A percentile compares a stretch with the other conserved stretches of the same genome.
Evolutionary conservation across 805 yeast species (phyloP).

Genomic region (Starmera quercuum): DNA sequence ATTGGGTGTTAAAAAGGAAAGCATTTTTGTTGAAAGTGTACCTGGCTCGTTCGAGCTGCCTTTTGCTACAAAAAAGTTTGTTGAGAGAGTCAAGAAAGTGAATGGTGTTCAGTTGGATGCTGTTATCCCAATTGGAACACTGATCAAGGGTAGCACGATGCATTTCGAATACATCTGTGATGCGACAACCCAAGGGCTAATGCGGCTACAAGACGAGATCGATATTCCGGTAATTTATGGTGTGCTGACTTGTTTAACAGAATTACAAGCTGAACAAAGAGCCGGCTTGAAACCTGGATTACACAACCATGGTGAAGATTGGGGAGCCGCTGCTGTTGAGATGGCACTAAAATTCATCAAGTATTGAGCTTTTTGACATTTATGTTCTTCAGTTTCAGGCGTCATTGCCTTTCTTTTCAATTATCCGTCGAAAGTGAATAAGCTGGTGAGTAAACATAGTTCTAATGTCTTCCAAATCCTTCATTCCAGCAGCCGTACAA

Average conservation of each 20-base stretch:
- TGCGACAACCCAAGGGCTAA: slow-evolving; percentile 74
- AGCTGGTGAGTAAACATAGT: background rate
- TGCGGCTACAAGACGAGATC: slow-evolving; percentile 68
- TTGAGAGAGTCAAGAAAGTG: slow-evolving; percentile 31
- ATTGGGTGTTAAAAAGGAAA: slow-evolving; percentile 67
- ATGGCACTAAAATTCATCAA: slow-evolving; percentile 52
- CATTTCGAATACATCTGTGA: slow-evolving; percentile 98
- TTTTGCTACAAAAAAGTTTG: slow-evolving; percentile 54
- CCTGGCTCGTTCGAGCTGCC: slow-evolving; percentile 97
- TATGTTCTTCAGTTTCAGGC: background rate
- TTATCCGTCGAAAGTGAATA: background rate
- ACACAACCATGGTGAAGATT: slow-evolving; percentile 97
- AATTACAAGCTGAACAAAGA: slow-evolving; percentile 87
- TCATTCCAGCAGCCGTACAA: slow-evolving; percentile 2
- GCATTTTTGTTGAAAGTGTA: slow-evolving; percentile 75
- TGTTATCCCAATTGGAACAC: slow-evolving; percentile 86
- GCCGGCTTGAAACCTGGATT: slow-evolving; percentile 77
- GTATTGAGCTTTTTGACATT: background rate
- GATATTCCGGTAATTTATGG: slow-evolving; percentile 87
- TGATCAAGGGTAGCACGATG: slow-evolving; percentile 96
- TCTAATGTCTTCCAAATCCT: background rate
- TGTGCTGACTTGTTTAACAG: slow-evolving; percentile 85
- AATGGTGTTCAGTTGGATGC: slow-evolving; percentile 60
- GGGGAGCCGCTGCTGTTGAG: slow-evolving; percentile 99
- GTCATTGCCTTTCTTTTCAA: background rate